Evolutionary conservation across 1,284 basidiomycete genomes (phyloP), one percentile per base, ranked within the genome.

Genomic region (Apiotrichum domesticum): DNA sequence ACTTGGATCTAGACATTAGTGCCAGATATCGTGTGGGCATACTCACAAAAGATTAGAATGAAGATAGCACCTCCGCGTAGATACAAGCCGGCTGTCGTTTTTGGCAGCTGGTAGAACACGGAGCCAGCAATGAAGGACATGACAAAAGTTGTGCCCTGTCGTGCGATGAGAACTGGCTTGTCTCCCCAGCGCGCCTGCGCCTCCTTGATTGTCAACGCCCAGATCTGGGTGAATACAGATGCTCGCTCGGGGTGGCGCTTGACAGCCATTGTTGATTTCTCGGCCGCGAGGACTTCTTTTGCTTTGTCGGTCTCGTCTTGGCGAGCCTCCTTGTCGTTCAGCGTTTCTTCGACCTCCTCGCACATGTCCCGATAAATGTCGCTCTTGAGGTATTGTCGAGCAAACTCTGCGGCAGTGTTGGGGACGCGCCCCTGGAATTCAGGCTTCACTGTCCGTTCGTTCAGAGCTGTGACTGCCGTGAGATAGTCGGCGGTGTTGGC

Each of bases 41-140:
- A 42, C 41, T 42, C 41, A 42, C 41, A 81, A 14, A 77, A 69
- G 44, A 77, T 66, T 34, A 76, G 66, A 59, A 79, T 78, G 70
- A 80, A 80, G 57, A 79, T 64, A n/a, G 77, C 72, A 77, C 90
- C 90, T 2, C 89, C 90, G 15, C 90, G 83, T 11, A 86, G 85
- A 54, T 51, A 56, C 15, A 84, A 87, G 11, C 84, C 85, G 0
- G 77, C 71, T 0, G 90, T 88, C 4, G 78, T 73, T 15, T 84
- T 78, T 0, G 83, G 78, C 51, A 86, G 76, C 4, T 82, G 79
- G 61, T 86, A 79, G 79, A 89, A 95, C 39, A 87, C 81, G 0
- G 86, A 87, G 10, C 90, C 89, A 56, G 87, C 59, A 84, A 71
- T 63, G 14, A 71, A 61, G 8, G 67, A 67, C 53, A 67, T 66